Evolutionary conservation across 148 eudicot genomes (phyloP).

Genomic region (Chenopodium berlandieri): DNA sequence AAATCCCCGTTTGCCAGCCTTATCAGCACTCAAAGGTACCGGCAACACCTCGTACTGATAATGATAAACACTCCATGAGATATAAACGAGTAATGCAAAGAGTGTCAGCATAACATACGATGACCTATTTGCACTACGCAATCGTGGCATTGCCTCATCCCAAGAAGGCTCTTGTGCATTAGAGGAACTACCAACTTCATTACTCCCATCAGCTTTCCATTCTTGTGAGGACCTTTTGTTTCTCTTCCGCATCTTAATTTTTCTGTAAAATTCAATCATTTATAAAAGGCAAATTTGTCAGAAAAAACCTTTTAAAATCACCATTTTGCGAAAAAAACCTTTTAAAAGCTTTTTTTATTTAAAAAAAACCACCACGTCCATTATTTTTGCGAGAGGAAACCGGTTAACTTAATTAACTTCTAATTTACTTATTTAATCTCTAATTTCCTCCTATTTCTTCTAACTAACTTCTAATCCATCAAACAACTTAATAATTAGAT

Average conservation of each 20-base stretch:
- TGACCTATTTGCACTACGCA: conserved; percentile 49
- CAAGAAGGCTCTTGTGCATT: not conserved
- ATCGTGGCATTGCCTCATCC: conserved; percentile 6
- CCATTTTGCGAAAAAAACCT: too few relatives aligned
- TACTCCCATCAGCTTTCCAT: conserved; percentile 10
- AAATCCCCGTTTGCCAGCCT: conserved; percentile 86
- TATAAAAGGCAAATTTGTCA: too few relatives aligned
- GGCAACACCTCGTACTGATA: conserved; percentile 69
- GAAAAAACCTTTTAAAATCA: too few relatives aligned
- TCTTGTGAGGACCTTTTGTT: conserved; percentile 8
- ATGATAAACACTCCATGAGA: conserved; percentile 61
- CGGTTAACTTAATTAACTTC: too few relatives aligned
- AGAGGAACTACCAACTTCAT: conserved; percentile 15
- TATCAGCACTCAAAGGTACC: conserved; percentile 49
- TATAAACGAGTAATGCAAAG: conserved; percentile 50
- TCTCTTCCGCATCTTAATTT: conserved; percentile 29
- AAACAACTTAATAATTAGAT: too few relatives aligned
- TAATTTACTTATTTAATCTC: too few relatives aligned
- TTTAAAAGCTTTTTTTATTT: too few relatives aligned
- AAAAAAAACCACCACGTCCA: too few relatives aligned
- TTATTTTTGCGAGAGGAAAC: too few relatives aligned
- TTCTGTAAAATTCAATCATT: not conserved
- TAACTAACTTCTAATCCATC: too few relatives aligned
- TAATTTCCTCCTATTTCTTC: too few relatives aligned
- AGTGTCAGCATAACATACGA: conserved; percentile 49